Percentiles rank a stretch among this genome's conserved stretches.
These are phyloP conservation scores for Apophysomyces trapeziformis DNA, from an alignment of 371 early-diverging fungal genomes.

Conservation along the genomic window DNA sequence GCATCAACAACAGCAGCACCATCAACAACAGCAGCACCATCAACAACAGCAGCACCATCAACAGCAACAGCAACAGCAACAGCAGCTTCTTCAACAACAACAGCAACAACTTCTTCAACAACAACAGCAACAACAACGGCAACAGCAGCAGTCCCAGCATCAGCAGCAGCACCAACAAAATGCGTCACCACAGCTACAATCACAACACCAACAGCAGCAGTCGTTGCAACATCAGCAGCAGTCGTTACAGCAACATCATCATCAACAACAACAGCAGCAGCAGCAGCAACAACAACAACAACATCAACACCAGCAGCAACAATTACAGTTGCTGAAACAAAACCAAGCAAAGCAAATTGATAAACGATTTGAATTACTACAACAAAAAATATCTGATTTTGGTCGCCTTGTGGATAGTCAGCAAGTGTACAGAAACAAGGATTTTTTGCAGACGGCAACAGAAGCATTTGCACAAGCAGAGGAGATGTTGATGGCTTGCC, in stretches of 20 bases:
- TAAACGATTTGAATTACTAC: constrained; percentile 38
- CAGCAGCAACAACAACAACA: constrained; percentile 23
- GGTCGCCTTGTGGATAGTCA: constrained; percentile 41
- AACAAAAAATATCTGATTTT: constrained; percentile 38
- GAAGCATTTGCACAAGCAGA: constrained; percentile 46
- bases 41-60: constrained; percentile 6
- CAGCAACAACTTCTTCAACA: constrained; percentile 1
- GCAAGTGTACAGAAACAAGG: constrained; percentile 35
- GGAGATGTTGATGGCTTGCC: constrained; percentile 47
- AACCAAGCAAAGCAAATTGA: constrained; percentile 37
- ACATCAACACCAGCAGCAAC: constrained; percentile 26
- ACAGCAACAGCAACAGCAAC: constrained; percentile 6
- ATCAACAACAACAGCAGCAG: constrained; percentile 21
- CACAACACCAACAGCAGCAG: constrained; percentile 16
- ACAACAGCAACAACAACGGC: constrained; percentile 2
- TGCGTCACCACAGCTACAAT: constrained; percentile 11
- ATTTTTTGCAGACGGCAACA: constrained; percentile 41
- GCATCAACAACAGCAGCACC: constrained; percentile 17
- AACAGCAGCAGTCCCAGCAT: constrained; percentile 4
- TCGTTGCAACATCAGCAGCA: constrained; percentile 3
- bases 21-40: constrained; percentile 19
- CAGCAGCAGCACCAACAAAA: constrained; percentile 1
- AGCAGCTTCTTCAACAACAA: constrained; percentile 6
- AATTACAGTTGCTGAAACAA: constrained; percentile 24
- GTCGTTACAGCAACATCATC: constrained; percentile 5